These are phyloP conservation scores for Inonotus hispidus DNA, from an alignment of 1,284 basidiomycete genomes.

Conservation along the genomic window DNA sequence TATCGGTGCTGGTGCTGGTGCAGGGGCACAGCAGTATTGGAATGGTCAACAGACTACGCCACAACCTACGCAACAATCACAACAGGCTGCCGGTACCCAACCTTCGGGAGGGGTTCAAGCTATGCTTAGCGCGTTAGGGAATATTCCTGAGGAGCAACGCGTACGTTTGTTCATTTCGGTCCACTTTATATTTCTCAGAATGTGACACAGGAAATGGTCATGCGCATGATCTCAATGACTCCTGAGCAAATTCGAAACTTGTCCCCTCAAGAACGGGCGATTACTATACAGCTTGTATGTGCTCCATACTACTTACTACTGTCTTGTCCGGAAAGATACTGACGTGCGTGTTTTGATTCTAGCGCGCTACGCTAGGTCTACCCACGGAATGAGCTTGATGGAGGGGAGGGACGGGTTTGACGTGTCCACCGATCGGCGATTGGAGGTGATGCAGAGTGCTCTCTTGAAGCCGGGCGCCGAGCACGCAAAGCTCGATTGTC, in stretches of 20 bases:
- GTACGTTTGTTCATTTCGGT: neutral
- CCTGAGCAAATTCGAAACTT: slow-evolving; percentile 16
- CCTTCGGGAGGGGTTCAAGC: neutral
- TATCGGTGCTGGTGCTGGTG: neutral
- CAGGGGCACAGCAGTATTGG: neutral
- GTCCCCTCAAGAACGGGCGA: slow-evolving; percentile 17
- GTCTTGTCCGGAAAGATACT: neutral
- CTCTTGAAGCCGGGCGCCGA: no score
- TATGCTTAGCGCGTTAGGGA: slow-evolving; percentile 5
- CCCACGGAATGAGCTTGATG: slow-evolving; percentile 7
- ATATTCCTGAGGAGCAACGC: slow-evolving; percentile 17
- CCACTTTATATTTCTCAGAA: neutral
- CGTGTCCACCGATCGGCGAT: no score
- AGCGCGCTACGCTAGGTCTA: slow-evolving; percentile 17
- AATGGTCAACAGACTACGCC: neutral
- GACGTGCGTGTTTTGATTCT: neutral
- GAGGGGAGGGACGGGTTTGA: neutral
- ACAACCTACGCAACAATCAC: neutral
- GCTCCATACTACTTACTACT: neutral
- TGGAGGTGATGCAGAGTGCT: no score
- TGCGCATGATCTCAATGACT: slow-evolving; percentile 18
- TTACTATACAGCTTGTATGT: slow-evolving; percentile 17
- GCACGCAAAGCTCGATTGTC: no score
- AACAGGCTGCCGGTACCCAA: neutral
- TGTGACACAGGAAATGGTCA: slow-evolving; percentile 15